Conservation (phyloP, 257 asterid species). For the Salvia rosmarinus region DNA sequence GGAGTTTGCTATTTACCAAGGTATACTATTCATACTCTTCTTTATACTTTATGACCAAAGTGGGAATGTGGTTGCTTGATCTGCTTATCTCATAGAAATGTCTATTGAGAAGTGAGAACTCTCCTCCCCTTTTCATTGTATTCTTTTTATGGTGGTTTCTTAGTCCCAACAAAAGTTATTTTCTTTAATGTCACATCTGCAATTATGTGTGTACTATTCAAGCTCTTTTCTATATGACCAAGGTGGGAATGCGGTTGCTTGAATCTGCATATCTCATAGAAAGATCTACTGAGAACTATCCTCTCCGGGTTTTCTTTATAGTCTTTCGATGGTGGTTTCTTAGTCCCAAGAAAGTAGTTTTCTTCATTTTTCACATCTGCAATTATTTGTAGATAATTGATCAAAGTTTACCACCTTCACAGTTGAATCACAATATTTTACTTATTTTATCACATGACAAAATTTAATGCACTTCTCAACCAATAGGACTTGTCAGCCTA, state of each 20-base stretch:
- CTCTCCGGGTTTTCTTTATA: not conserved
- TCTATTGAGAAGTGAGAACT: not conserved
- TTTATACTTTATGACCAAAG: not conserved
- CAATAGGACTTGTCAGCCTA: not conserved
- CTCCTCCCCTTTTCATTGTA: not conserved
- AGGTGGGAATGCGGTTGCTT: constrained; percentile 6
- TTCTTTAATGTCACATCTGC: constrained; percentile 7
- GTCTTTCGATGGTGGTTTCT: not conserved
- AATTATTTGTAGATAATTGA: constrained; percentile 3
- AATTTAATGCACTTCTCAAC: not conserved
- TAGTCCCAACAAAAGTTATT: constrained; percentile 9
- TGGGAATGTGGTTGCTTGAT: constrained; percentile 21
- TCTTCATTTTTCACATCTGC: constrained; percentile 1
- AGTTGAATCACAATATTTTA: not conserved
- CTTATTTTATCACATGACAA: not conserved
- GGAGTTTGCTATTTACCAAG: constrained; percentile 87
- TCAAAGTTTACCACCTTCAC: not conserved
- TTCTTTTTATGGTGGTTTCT: not conserved
- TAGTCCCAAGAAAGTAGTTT: constrained; percentile 9
- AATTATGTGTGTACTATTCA: not conserved
- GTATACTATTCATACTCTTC: constrained; percentile 45
- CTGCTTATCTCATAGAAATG: constrained; percentile 4
- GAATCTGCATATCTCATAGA: constrained; percentile 15
- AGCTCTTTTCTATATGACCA: constrained; percentile 13
- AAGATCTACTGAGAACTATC: not conserved